Evolutionary conservation across 2,329 filamentous ascomycete genomes (phyloP).

Genomic region (Plenodomus biglobosus): DNA sequence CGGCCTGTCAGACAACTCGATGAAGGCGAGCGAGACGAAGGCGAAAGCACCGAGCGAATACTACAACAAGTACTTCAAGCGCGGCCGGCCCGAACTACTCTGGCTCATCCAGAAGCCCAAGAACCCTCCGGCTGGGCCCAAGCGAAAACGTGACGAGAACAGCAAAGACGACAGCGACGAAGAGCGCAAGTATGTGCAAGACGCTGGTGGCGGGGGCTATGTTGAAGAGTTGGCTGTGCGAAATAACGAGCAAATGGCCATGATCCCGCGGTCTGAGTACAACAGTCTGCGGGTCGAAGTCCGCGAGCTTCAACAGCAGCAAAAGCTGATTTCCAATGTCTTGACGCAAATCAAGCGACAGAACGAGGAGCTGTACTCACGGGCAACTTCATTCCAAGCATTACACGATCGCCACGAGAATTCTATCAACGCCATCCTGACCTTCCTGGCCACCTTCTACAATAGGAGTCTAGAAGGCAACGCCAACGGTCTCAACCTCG

Average conservation of each 20-base stretch:
- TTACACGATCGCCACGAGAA: constrained; percentile 97
- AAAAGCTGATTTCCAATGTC: constrained; percentile 79
- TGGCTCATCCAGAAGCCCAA: constrained; percentile 98
- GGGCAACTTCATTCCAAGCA: constrained; percentile 84
- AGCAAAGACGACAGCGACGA: constrained; percentile 73
- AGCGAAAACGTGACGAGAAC: constrained; percentile 57
- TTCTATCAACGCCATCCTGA: constrained; percentile 97
- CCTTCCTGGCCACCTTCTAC: constrained; percentile 95
- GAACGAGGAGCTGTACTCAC: constrained; percentile 83
- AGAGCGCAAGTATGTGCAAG: constrained; percentile 51
- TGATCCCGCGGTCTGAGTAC: constrained; percentile 71
- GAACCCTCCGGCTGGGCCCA: constrained; percentile 58
- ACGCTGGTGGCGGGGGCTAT: constrained; percentile 46
- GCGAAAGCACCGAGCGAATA: constrained; percentile 99
- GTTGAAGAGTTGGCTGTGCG: constrained; percentile 46
- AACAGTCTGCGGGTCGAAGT: constrained; percentile 77
- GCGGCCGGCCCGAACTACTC: constrained; percentile 85
- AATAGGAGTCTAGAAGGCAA: constrained; percentile 89
- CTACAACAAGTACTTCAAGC: constrained; percentile 93
- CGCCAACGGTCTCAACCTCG: constrained; percentile 71
- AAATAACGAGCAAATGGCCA: constrained; percentile 49
- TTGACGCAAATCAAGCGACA: constrained; percentile 80
- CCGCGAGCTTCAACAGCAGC: constrained; percentile 78
- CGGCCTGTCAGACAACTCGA: constrained; percentile 90
- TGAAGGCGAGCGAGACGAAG: constrained; percentile 95